A percentile compares a stretch with the other conserved stretches of the same genome.
Conservation (phyloP, 257 asterid species). For the Rehmannia glutinosa region DNA sequence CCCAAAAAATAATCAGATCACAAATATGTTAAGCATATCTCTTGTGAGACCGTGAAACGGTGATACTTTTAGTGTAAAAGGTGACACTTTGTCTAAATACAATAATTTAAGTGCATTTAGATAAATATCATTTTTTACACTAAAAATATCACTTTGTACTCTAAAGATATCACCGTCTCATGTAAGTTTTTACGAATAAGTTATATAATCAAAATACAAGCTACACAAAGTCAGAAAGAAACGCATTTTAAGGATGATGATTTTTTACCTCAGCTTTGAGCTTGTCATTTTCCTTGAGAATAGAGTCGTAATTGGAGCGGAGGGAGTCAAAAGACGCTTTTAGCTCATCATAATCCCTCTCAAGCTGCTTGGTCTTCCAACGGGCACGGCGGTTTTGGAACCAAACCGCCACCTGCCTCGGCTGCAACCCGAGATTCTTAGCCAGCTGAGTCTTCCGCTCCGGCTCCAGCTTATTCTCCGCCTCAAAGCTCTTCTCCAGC, state of each 20-base stretch:
- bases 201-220: not conserved
- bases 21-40: too few relatives aligned
- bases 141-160: too few relatives aligned
- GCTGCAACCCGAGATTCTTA: conserved; percentile 87
- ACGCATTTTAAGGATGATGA: not conserved
- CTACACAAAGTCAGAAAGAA: not conserved
- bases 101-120: too few relatives aligned
- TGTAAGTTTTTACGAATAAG: too few relatives aligned
- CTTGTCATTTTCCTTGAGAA: conserved; percentile 71
- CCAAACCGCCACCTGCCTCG: conserved; percentile 99
- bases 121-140: too few relatives aligned
- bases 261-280: conserved; percentile 82
- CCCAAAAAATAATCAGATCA: too few relatives aligned
- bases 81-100: too few relatives aligned
- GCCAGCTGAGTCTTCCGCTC: conserved; percentile 91
- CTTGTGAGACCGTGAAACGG: too few relatives aligned
- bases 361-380: conserved; percentile 97
- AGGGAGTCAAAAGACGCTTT: conserved; percentile 87
- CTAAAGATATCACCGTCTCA: too few relatives aligned
- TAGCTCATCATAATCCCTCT: conserved; percentile 85
- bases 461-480: conserved; percentile 97
- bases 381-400: conserved; percentile 99
- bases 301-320: conserved; percentile 57
- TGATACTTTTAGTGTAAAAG: too few relatives aligned
- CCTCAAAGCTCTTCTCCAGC: conserved; percentile 95